Base-by-base conservation (phyloP, 1,139 yeast genomes). In the Pichiaceae sp. region DNA sequence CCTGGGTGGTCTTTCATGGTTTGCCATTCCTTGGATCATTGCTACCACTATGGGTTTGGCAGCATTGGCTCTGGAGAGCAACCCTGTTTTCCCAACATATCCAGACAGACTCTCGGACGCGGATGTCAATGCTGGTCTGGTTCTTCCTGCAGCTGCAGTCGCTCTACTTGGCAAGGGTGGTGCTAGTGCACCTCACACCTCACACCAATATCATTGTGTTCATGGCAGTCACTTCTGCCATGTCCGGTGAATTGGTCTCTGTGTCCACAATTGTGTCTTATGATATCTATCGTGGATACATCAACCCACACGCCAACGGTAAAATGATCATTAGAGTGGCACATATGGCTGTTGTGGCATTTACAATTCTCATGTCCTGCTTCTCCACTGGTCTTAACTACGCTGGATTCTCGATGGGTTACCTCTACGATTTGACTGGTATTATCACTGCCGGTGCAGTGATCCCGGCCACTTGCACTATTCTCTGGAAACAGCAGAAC, bases 401-500 rank as follows among this genome's bases (percentile, higher is more conserved):
- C 48, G 73, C 75, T 31, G 71, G 72, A 18, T 67, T 72, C 21
- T 51, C 59, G 15, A 48, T 48, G 14, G 53, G 53, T 25, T 50
- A 63, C 62, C 40, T 63, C 64, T 72, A 60, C 21, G 48, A 52
- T 24, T 57, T 57, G 41, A 46, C 50, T 16, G 66, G 66, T 36
- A 60, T 63, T 31, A 45, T 61, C 28, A 48, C 63, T 29, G 52
- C 58, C 14, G 62, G 64, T 6, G 62, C 53, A 35, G 64, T 60
- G 4, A 47, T 54, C 44, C 59, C 63, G 3, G 52, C 59, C 17
- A 42, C 47, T 7, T 44, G 57, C 29, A 50, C 63, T 4, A 45
- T 63, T 26, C 63, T 58, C 40, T 63, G 66, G 66, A 65, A 59
- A 25, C 73, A 71, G 37, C 86, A 79, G 60, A 82, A 82, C 53